Conservation (phyloP, 176 grass and related monocot genomes). For the barley (Hordeum vulgare) region MorexV3_pseudomolecules_assembly NC_058520.1:194316446-194316945, state of each 20-base stretch:
- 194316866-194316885: neutral
- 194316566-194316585: constrained; percentile 48
- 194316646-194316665: constrained; percentile 29
- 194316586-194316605: constrained; percentile 80
- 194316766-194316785: neutral
- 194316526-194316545: neutral
- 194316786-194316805: neutral
- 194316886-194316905: neutral
- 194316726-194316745: constrained; percentile 8
- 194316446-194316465: constrained; percentile 81
- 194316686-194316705: neutral
- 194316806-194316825: neutral
- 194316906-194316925: neutral
- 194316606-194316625: constrained; percentile 59
- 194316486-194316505: constrained; percentile 53
- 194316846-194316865: neutral
- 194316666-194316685: constrained; percentile 28
- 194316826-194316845: neutral
- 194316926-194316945: neutral
- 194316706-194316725: neutral
- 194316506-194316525: neutral
- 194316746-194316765: constrained; percentile 9
- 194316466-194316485: constrained; percentile 96
- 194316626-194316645: constrained; percentile 83
- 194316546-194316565: neutral